phyloP scores from a whole-genome alignment of 345 rosid genomes.

The Salix caprea region DNA sequence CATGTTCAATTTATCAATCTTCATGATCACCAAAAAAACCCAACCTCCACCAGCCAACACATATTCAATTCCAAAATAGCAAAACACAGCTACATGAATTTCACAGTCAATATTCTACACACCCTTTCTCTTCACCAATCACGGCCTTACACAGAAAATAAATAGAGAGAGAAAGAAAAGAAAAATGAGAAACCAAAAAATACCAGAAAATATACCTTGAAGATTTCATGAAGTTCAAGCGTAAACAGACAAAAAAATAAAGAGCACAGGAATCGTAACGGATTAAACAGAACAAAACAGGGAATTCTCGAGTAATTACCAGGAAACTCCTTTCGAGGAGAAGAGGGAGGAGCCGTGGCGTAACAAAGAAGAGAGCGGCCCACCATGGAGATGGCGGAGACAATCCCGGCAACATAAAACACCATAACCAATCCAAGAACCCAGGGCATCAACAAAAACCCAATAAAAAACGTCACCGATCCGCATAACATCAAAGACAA shows the following conservation, averaged over 20 bases:
- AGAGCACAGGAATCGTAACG: neutral
- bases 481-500: constrained; percentile 86
- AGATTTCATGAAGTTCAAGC: neutral
- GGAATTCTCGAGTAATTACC: constrained; percentile 26
- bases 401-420: constrained; percentile 72
- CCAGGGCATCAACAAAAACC: constrained; percentile 94
- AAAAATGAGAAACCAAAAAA: neutral
- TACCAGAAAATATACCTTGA: neutral
- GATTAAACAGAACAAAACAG: neutral
- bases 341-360: constrained; percentile 42
- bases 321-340: constrained; percentile 46
- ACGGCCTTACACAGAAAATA: neutral
- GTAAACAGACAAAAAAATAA: neutral
- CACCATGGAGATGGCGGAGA: constrained; percentile 61
- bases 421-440: constrained; percentile 66
- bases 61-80: neutral
- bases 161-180: neutral
- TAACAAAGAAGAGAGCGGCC: constrained; percentile 58
- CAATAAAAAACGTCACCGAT: constrained; percentile 87
- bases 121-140: neutral
- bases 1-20: neutral
- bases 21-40: neutral
- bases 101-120: no score
- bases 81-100: neutral
- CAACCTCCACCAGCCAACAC: neutral